Conservation (phyloP, 2,329 filamentous ascomycete genomes). For the Thielaviopsis musarum region DNA sequence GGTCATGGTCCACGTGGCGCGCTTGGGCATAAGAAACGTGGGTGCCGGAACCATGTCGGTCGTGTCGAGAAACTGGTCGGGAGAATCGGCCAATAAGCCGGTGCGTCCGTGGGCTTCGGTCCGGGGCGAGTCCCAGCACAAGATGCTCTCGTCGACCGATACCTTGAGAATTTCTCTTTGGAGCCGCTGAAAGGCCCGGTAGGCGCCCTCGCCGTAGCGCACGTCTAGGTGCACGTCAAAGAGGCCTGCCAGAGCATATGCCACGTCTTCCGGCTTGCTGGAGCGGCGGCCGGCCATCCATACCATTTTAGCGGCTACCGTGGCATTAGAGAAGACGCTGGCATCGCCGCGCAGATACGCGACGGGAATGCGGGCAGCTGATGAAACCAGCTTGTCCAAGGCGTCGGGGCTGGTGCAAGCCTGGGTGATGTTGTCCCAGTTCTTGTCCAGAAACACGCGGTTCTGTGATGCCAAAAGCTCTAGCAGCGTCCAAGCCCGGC, state of each 20-base stretch:
- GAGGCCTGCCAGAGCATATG: constrained; percentile 20
- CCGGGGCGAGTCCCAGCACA: constrained; percentile 15
- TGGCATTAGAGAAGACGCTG: background rate
- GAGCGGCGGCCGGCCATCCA: constrained; percentile 18
- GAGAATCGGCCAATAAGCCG: constrained; percentile 9
- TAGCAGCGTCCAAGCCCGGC: constrained; percentile 12
- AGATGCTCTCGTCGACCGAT: constrained; percentile 17
- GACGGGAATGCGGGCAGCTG: constrained; percentile 3
- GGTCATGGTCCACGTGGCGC: constrained; percentile 8
- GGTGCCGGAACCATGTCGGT: constrained; percentile 2
- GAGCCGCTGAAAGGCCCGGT: constrained; percentile 17
- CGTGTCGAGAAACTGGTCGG: constrained; percentile 7
- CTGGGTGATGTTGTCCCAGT: constrained; percentile 10
- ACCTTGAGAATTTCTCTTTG: constrained; percentile 18
- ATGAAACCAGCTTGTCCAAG: background rate
- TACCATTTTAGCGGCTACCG: constrained; percentile 17
- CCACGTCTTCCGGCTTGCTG: constrained; percentile 17
- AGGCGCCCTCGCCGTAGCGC: constrained; percentile 19
- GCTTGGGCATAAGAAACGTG: constrained; percentile 9
- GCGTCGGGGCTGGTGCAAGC: background rate
- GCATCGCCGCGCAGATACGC: background rate
- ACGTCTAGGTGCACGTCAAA: constrained; percentile 20
- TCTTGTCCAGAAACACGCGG: constrained; percentile 6
- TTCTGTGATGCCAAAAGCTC: constrained; percentile 12
- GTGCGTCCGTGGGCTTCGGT: constrained; percentile 1